Evolutionary conservation across 1,139 yeast genomes (phyloP).

Genomic region (Yamadazyma diospyri): DNA sequence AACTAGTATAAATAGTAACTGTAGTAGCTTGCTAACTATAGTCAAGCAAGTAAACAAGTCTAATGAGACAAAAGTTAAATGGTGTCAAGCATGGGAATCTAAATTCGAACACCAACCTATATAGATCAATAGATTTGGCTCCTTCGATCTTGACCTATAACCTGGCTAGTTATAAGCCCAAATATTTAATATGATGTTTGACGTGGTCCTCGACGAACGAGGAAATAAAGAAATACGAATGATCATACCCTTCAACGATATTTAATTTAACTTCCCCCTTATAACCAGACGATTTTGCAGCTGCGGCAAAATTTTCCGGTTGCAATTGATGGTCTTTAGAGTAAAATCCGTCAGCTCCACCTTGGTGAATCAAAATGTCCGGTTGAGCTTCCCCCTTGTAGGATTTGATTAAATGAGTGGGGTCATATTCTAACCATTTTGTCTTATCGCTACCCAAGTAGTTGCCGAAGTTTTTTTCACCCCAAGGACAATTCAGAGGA

Average conservation of each 20-base stretch:
- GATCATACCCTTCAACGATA: conserved; percentile 83
- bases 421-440: conserved; percentile 76
- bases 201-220: conserved; percentile 84
- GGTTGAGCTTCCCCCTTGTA: conserved; percentile 50
- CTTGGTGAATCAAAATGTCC: conserved; percentile 79
- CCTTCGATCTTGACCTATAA: background rate
- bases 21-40: conserved; percentile 29
- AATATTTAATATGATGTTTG: conserved; percentile 76
- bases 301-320: conserved; percentile 70
- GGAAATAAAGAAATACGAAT: conserved; percentile 82
- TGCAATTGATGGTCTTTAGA: conserved; percentile 60
- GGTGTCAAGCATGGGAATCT: conserved; percentile 50
- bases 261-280: conserved; percentile 59
- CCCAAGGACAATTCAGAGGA: conserved; percentile 78
- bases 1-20: conserved; percentile 22
- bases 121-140: background rate
- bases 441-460: conserved; percentile 64
- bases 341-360: conserved; percentile 72
- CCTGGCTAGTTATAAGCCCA: conserved; percentile 43
- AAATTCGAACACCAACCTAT: conserved; percentile 19
- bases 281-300: conserved; percentile 56
- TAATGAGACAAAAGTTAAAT: conserved; percentile 42
- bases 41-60: conserved; percentile 36
- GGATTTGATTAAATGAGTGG: conserved; percentile 62
- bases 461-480: conserved; percentile 73